Conservation (phyloP, 1,284 basidiomycete species). For the Microbotryum scabiosae region DNA sequence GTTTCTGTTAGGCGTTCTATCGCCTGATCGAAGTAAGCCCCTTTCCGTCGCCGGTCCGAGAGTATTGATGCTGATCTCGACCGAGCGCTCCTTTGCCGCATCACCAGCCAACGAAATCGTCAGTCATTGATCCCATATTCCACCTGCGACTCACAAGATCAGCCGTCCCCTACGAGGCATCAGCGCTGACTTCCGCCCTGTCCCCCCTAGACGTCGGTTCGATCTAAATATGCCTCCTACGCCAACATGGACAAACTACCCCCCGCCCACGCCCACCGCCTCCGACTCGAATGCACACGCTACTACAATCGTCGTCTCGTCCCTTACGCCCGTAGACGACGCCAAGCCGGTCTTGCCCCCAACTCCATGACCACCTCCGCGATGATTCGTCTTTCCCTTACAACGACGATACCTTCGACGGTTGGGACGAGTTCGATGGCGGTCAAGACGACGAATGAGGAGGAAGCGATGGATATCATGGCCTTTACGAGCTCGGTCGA, state of each 20-base stretch:
- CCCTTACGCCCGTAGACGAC: conserved; percentile 3
- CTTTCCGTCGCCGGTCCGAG: too few relatives aligned
- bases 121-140: too few relatives aligned
- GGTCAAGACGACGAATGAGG: neutral
- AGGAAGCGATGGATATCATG: conserved; percentile 8
- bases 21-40: conserved; percentile 10
- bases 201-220: conserved; percentile 2
- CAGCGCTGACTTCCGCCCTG: neutral
- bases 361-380: neutral
- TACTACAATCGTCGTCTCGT: conserved; percentile 12
- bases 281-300: conserved; percentile 11
- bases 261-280: neutral
- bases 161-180: too few relatives aligned
- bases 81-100: neutral
- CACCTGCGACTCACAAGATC: neutral
- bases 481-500: conserved; percentile 17
- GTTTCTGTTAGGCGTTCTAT: conserved; percentile 9
- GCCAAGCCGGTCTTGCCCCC: neutral
- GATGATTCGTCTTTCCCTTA: too few relatives aligned
- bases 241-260: conserved; percentile 9
- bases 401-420: too few relatives aligned
- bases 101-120: conserved; percentile 8
- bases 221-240: conserved; percentile 12
- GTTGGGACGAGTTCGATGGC: too few relatives aligned
- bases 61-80: neutral